Evolutionary conservation across 768 basidiomycete species (phyloP).

Genomic region (Auriscalpium orientale): DNA sequence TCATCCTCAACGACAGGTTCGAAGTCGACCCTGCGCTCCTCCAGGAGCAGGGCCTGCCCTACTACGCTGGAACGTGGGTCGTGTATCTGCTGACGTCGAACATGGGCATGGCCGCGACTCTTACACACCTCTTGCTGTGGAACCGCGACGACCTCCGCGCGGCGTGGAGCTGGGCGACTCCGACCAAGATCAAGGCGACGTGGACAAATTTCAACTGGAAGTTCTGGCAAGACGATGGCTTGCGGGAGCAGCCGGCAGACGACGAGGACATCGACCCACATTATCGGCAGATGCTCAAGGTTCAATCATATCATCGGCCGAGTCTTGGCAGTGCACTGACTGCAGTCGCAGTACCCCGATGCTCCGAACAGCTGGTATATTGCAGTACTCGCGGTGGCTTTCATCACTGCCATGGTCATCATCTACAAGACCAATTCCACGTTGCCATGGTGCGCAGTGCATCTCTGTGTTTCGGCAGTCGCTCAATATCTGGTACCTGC

Average conservation of each 20-base stretch:
- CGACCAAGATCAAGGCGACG: conserved; percentile 26
- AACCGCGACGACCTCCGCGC: conserved; percentile 32
- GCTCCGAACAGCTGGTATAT: conserved; percentile 28
- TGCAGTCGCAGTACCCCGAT: conserved; percentile 25
- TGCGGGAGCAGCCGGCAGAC: conserved; percentile 15
- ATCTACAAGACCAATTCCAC: conserved; percentile 42
- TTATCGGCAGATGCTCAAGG: conserved; percentile 45
- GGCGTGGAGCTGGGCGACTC: conserved; percentile 41
- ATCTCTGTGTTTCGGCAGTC: background rate
- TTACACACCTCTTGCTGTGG: conserved; percentile 41
- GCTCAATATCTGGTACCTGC: background rate
- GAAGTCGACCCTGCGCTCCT: conserved; percentile 35
- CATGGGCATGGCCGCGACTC: conserved; percentile 40
- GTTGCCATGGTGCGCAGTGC: conserved; percentile 33
- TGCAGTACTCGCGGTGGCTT: conserved; percentile 12
- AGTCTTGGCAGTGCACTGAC: no score
- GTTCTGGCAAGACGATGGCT: conserved; percentile 37
- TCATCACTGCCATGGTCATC: conserved; percentile 32
- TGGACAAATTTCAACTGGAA: conserved; percentile 31
- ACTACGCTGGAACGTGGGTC: conserved; percentile 42
- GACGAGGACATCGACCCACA: conserved; percentile 38
- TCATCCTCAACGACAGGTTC: conserved; percentile 29
- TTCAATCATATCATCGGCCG: background rate
- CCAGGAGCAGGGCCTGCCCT: conserved; percentile 36
- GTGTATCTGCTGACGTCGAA: conserved; percentile 37